These are phyloP conservation scores for Phytophthora citrophthora DNA, from an alignment of 352 stramenopile species.

Conservation along the genomic window DNA sequence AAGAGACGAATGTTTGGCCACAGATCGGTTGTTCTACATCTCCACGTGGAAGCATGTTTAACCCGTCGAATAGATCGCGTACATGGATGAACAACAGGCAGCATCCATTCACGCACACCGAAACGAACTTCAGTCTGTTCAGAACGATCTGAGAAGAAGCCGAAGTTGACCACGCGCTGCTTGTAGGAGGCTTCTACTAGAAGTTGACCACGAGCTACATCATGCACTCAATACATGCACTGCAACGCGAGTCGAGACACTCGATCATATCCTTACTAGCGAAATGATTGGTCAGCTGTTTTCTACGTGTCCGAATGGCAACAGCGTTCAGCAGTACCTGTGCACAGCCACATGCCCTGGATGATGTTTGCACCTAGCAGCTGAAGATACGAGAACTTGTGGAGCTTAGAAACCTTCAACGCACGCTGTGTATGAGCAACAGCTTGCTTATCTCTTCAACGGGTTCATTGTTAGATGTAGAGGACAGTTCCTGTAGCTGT, in stretches of 20 bases:
- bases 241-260: no score
- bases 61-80: neutral
- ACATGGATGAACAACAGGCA: neutral
- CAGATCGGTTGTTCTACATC: slow-evolving; percentile 4
- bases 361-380: slow-evolving; percentile 6
- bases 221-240: no score
- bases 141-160: slow-evolving; percentile 4
- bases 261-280: neutral
- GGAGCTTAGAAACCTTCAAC: neutral
- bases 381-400: slow-evolving; percentile 1
- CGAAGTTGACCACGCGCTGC: neutral
- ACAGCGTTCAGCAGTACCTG: slow-evolving; percentile 1
- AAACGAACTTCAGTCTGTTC: neutral
- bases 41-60: slow-evolving; percentile 5
- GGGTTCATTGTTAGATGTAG: slow-evolving; percentile 2
- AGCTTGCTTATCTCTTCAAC: slow-evolving; percentile 4
- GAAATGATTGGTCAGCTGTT: slow-evolving; percentile 22
- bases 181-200: no score
- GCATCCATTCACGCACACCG: slow-evolving; percentile 5
- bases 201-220: no score
- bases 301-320: slow-evolving; percentile 10
- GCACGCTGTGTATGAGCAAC: slow-evolving; percentile 7
- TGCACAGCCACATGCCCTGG: neutral
- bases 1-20: neutral
- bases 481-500: neutral